Evolutionary conservation across 495 filamentous ascomycete species (phyloP).

Genomic region (Xylaria cubensis): DNA sequence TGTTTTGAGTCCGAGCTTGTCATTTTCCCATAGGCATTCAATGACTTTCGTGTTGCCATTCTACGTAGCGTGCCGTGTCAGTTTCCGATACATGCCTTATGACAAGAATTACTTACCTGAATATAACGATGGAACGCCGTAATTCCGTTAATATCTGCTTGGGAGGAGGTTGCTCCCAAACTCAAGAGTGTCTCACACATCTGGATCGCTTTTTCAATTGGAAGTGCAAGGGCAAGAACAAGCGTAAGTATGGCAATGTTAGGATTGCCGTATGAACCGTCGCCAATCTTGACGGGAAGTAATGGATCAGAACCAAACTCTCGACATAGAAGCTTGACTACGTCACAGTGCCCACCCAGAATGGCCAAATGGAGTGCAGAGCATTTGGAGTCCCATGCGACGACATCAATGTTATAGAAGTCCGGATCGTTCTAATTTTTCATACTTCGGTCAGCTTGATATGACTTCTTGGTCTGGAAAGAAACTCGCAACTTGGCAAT

Average conservation of each 20-base stretch:
- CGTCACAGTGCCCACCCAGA: conserved; percentile 67
- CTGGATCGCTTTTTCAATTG: conserved; percentile 61
- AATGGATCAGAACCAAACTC: conserved; percentile 77
- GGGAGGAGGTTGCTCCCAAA: conserved; percentile 73
- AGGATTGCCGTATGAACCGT: conserved; percentile 51
- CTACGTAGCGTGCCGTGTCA: conserved; percentile 2
- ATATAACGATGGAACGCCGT: conserved; percentile 67
- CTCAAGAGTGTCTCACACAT: conserved; percentile 69
- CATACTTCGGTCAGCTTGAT: not conserved
- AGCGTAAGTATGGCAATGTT: conserved; percentile 68
- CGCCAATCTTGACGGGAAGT: conserved; percentile 67
- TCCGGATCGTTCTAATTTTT: conserved; percentile 63
- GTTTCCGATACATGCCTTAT: not conserved
- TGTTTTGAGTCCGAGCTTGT: conserved; percentile 14
- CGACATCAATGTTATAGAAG: conserved; percentile 75
- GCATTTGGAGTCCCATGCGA: conserved; percentile 75
- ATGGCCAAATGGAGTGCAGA: conserved; percentile 82
- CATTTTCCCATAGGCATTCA: conserved; percentile 55
- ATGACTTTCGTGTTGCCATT: conserved; percentile 2
- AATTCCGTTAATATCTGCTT: conserved; percentile 65
- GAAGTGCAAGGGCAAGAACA: conserved; percentile 64
- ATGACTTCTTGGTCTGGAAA: not conserved
- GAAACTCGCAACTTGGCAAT: not conserved
- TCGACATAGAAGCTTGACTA: conserved; percentile 71
- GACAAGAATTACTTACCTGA: conserved; percentile 35